Percentiles rank a stretch among this genome's conserved stretches.
These are phyloP conservation scores for Nannochloris sp. DNA, from an alignment of 139 green algal species.

Conservation along the genomic window DNA sequence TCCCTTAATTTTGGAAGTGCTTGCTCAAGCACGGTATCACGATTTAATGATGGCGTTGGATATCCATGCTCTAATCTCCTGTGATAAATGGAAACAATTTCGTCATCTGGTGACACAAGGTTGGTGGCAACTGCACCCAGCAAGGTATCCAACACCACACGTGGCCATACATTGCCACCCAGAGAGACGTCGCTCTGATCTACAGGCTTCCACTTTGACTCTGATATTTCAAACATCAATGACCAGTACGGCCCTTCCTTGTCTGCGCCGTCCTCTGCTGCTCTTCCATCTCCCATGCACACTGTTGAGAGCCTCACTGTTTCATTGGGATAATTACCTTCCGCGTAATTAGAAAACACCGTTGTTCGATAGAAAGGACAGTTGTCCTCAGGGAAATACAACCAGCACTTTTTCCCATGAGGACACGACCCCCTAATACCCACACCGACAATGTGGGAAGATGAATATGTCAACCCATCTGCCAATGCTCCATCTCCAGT, in stretches of 20 bases:
- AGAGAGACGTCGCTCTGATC: constrained; percentile 43
- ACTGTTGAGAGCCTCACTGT: constrained; percentile 58
- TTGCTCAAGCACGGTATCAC: constrained; percentile 69
- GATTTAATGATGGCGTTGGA: constrained; percentile 68
- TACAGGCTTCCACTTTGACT: constrained; percentile 59
- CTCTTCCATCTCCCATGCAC: constrained; percentile 50
- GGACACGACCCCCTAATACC: constrained; percentile 55
- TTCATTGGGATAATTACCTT: constrained; percentile 60
- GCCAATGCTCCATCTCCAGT: constrained; percentile 57
- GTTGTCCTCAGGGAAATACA: constrained; percentile 85
- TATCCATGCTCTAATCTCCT: constrained; percentile 75
- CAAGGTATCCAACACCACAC: constrained; percentile 66
- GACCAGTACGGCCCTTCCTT: constrained; percentile 69
- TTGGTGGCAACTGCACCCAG: constrained; percentile 64
- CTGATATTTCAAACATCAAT: constrained; percentile 86
- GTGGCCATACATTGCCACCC: constrained; percentile 39
- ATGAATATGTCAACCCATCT: constrained; percentile 61
- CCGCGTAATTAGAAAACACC: constrained; percentile 85
- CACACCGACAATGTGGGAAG: constrained; percentile 74
- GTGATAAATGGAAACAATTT: constrained; percentile 85
- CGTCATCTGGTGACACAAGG: constrained; percentile 41
- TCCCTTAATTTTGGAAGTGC: constrained; percentile 74
- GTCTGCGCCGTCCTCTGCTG: not conserved
- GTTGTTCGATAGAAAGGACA: constrained; percentile 87
- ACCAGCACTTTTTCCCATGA: constrained; percentile 84